phyloP scores from a whole-genome alignment of 495 filamentous ascomycete species.

The Talaromyces wortmannii region DNA sequence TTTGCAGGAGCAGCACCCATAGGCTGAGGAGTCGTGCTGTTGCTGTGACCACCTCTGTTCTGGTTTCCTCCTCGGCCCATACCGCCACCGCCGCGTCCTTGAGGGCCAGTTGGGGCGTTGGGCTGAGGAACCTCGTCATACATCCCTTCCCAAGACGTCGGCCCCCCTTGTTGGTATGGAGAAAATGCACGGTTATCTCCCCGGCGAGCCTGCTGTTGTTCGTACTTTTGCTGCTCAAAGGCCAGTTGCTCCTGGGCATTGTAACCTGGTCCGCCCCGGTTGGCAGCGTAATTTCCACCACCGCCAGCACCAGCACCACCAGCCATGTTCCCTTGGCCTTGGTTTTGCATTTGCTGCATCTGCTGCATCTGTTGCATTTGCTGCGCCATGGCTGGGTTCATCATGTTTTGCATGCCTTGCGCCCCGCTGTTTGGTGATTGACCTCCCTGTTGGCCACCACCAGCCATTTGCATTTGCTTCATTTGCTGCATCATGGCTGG shows the following conservation, averaged over 20 bases:
- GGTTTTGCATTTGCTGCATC: constrained; percentile 49
- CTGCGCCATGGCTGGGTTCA: constrained; percentile 69
- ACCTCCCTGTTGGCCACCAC: constrained; percentile 35
- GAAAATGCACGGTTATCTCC: constrained; percentile 37
- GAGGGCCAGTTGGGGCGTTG: constrained; percentile 49
- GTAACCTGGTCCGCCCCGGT: constrained; percentile 46
- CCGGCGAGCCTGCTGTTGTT: constrained; percentile 57
- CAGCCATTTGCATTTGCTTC: constrained; percentile 62
- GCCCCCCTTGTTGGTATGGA: constrained; percentile 49
- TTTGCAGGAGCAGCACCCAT: constrained; percentile 79
- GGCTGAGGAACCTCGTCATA: constrained; percentile 97
- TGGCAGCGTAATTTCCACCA: constrained; percentile 23
- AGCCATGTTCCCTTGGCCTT: constrained; percentile 17
- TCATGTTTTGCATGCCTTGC: constrained; percentile 39
- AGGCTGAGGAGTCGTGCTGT: constrained; percentile 41
- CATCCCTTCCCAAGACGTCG: constrained; percentile 97
- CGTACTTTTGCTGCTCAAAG: constrained; percentile 86
- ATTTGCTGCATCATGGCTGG: constrained; percentile 77
- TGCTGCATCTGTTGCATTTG: constrained; percentile 69
- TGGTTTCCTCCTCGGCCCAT: constrained; percentile 43
- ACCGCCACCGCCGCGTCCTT: constrained; percentile 42
- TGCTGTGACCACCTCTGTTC: constrained; percentile 17
- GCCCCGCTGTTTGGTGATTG: constrained; percentile 36
- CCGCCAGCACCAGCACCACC: background rate
- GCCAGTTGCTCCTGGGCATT: constrained; percentile 71